Conservation (phyloP, 2,329 filamentous ascomycete species). For the Arthrobotrys sinensis region DNA sequence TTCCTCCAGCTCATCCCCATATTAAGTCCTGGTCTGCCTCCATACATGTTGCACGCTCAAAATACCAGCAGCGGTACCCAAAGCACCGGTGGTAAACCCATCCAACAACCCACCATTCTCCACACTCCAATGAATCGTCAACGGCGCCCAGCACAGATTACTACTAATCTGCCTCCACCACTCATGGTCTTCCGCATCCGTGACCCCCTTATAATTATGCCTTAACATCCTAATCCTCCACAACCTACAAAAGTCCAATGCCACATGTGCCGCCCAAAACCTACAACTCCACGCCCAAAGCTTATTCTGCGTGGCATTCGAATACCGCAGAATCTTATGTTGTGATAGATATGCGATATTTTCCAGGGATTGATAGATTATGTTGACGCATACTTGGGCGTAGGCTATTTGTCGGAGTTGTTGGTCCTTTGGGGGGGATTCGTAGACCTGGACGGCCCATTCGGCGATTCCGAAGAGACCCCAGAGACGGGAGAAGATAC, state of each 20-base stretch:
- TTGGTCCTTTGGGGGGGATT: constrained; percentile 67
- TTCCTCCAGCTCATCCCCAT: not conserved
- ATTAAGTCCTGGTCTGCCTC: constrained; percentile 66
- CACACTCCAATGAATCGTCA: constrained; percentile 84
- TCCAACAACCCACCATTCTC: constrained; percentile 75
- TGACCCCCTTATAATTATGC: constrained; percentile 63
- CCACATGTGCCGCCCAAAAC: constrained; percentile 85
- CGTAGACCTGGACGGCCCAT: constrained; percentile 71
- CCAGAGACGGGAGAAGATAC: constrained; percentile 83
- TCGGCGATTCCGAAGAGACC: constrained; percentile 81
- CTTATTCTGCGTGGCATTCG: constrained; percentile 73
- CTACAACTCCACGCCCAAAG: constrained; percentile 81
- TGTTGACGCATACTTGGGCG: constrained; percentile 78
- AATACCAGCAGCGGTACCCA: constrained; percentile 71
- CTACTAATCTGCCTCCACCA: constrained; percentile 79
- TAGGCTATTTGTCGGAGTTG: constrained; percentile 74
- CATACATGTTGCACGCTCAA: constrained; percentile 70
- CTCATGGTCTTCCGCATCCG: constrained; percentile 69
- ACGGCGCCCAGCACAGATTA: constrained; percentile 82
- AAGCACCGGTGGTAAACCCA: constrained; percentile 74
- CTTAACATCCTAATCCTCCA: constrained; percentile 66
- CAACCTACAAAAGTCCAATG: constrained; percentile 80
- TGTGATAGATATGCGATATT: constrained; percentile 83
- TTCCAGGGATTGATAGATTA: constrained; percentile 83
- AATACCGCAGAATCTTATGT: constrained; percentile 78